Evolutionary conservation across 352 stramenopile species (phyloP).

Genomic region (Phytophthora agathidicida): DNA sequence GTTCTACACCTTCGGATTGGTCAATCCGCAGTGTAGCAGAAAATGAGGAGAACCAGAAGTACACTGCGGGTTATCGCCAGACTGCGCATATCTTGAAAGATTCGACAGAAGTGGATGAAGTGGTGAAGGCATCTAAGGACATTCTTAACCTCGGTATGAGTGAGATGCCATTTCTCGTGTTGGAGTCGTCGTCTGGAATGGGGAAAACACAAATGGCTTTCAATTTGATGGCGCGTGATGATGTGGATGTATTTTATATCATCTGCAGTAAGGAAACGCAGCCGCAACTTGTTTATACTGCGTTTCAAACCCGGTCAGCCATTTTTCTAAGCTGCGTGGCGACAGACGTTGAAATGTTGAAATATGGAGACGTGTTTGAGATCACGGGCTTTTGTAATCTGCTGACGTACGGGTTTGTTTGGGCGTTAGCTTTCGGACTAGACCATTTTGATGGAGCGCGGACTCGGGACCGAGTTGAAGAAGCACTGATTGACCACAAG

Average conservation of each 20-base stretch:
- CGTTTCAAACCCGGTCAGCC: not conserved
- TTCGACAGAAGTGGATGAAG: not conserved
- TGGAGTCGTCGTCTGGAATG: slow-evolving; percentile 9
- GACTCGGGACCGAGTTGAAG: not conserved
- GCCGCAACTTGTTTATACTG: not conserved
- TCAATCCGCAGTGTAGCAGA: not conserved
- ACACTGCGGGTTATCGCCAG: not conserved
- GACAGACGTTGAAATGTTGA: not conserved
- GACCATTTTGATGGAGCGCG: not conserved
- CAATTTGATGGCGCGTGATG: slow-evolving; percentile 9
- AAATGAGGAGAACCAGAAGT: not conserved
- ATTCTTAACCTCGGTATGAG: not conserved
- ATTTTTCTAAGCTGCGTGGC: not conserved
- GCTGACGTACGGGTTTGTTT: slow-evolving; percentile 8
- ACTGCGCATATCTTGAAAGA: not conserved
- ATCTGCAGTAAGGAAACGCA: not conserved
- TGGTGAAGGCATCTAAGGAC: not conserved
- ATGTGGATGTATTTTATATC: slow-evolving; percentile 9
- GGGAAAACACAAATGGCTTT: slow-evolving; percentile 16
- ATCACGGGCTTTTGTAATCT: not conserved
- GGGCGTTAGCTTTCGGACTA: not conserved
- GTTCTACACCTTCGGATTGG: no score
- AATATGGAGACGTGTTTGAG: not conserved
- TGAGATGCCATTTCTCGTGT: slow-evolving; percentile 1
- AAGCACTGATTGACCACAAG: not conserved